Evolutionary conservation across 2,329 filamentous ascomycete genomes (phyloP), one percentile per base, ranked within the genome.

Genomic region (Aspergillus chevalieri): DNA sequence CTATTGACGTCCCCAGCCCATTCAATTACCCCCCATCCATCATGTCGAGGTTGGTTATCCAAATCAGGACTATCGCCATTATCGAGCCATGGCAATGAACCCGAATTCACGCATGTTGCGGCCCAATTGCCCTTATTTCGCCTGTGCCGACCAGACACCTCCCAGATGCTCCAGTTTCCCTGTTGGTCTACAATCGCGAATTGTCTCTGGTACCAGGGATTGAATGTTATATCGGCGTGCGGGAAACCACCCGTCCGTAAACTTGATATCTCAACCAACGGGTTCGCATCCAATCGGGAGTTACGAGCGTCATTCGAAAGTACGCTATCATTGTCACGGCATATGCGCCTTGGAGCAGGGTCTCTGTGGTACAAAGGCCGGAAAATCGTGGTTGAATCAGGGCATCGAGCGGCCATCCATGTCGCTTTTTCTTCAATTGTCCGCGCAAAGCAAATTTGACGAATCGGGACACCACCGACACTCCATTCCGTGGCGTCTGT

Each of bases 151-250:
- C 68, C 65, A 24, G 65, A 62, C 19, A 77, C 56, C 51, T 70
- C 69, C 75, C 67, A 74, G 36, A 83, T 61, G 47, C 68, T 75
- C 82, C 81, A 85, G 36, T 66, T 67, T 1, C 79, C 79, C 26
- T 63, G 56, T 42, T 72, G 70, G 59, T 84, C 79, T 17, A 83
- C 63, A 12, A 83, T 67, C 2, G 72, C 81, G 50, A 84, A 62
- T 57, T 81, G 77, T n/a, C 72, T 71, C 49, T 77, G 72, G 59
- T 79, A 78, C 69, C 76, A 79, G 3, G 80, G 80, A 57, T 84
- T 82, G 63, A 84, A 84, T 6, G 74, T 62, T 9, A 84, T 70
- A 63, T 83, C 74, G 1, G 74, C 74, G 61, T 82, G 79, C 3
- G 74, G 55, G 26, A 62, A 60, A 1, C 71, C 74, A 9, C 74